Evolutionary conservation across 306 rosid genomes (phyloP), one percentile per base, ranked within the genome.

Genomic region (Lotus japonicus): DNA sequence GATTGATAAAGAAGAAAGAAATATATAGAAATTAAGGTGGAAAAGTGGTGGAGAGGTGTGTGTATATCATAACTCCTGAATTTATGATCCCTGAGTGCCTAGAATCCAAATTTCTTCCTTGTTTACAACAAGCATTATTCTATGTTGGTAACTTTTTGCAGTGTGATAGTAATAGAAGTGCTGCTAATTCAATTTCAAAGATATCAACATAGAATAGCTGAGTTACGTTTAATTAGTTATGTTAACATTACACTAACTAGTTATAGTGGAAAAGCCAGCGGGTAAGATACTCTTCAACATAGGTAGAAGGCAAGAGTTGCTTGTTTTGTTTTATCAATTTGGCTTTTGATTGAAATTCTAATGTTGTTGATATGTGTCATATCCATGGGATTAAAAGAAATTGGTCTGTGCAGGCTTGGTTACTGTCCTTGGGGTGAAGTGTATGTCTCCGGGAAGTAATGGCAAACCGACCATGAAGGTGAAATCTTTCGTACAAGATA

Each of bases 351-450:
- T 53, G 61, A 21, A 23, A n/a, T 17, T 31, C 9, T 0, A 23
- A 44, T 28, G 53, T 73, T 73, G 10, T 73, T 56, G 48, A 45
- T 23, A 13, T 7, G 6, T 16, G 58, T 59, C 18, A 31, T 31
- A 4, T n/a, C 39, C 35, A 35, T 52, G 11, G 31, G 64, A 55
- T 19, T 68, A 48, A 55, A 14, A 48, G 15, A 38, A 59, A 17
- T 46, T 60, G 46, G 23, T 35, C n/a, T 64, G 15, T 63, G 81
- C 90, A 92, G 98, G 89, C 67, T 77, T 89, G 68, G 72, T 87
- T 11, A 92, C 96, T 31, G 92, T 92, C 26, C 89, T 92, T 16
- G 96, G 98, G 61, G 64, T 87, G 77, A 92, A 89, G 81, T 84
- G 89, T 43, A 66, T 79, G 31, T 87, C 96, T 55, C 92, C 95